Conservation (phyloP, 768 basidiomycete genomes). For the Mycena leptocephala region DNA sequence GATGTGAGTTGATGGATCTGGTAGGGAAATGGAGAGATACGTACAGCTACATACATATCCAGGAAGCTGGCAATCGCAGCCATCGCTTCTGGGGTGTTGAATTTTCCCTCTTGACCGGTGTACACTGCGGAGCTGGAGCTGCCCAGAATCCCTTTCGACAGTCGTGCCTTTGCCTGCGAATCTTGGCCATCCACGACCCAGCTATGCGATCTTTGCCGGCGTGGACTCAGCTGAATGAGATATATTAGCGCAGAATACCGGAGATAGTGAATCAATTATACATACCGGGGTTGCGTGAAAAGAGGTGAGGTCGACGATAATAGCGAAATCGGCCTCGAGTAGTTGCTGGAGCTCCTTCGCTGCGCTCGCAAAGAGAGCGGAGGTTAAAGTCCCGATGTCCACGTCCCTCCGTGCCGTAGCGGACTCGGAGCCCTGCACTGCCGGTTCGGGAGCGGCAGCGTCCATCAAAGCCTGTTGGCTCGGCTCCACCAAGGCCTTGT, state of each 20-base stretch:
- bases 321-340: constrained; percentile 25
- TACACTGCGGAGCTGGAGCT: neutral
- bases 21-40: neutral
- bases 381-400: neutral
- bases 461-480: constrained; percentile 4
- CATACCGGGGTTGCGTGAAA: constrained; percentile 10
- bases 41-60: neutral
- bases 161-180: neutral
- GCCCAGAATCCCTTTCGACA: neutral
- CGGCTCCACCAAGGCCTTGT: constrained; percentile 25
- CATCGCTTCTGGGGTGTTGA: constrained; percentile 14
- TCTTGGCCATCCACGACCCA: neutral
- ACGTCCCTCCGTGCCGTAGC: neutral
- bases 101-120: neutral
- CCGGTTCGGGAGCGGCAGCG: neutral
- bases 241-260: neutral
- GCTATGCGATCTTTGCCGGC: constrained; percentile 1
- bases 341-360: constrained; percentile 10
- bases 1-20: neutral
- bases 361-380: neutral
- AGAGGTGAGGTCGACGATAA: constrained; percentile 12
- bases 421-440: constrained; percentile 14
- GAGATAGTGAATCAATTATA: too few species aligned
- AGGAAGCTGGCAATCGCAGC: constrained; percentile 7
- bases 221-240: neutral